Percentiles rank a stretch among this genome's conserved stretches.
phyloP scores from a whole-genome alignment of 305 asterid species.

The Rubia peregrina region DNA sequence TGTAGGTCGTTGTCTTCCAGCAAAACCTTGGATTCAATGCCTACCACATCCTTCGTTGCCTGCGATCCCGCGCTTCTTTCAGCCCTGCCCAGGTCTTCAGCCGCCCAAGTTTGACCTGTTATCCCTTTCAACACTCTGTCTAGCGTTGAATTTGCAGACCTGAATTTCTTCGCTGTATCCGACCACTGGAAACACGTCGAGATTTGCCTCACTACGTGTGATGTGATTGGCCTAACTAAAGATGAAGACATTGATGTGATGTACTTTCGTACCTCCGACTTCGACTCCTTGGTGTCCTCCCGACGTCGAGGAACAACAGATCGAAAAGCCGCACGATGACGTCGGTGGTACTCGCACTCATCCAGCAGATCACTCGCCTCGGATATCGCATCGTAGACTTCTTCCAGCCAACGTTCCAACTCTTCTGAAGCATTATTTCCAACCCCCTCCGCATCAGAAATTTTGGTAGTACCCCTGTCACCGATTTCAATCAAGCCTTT shows the following conservation, averaged over 20 bases:
- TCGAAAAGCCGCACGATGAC: neutral
- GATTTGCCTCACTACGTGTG: neutral
- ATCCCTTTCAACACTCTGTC: neutral
- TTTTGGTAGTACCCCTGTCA: neutral
- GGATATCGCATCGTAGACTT: neutral
- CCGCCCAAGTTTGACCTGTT: neutral
- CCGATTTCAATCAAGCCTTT: neutral
- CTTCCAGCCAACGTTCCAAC: neutral
- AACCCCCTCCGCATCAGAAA: neutral
- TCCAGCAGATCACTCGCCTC: neutral
- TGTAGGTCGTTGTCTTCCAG: neutral
- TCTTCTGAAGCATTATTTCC: neutral
- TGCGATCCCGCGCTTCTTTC: neutral
- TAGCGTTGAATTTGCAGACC: neutral
- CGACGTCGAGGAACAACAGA: neutral
- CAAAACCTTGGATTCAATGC: slow-evolving; percentile 12
- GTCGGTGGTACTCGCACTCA: neutral
- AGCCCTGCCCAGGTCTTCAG: neutral
- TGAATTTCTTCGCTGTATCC: slow-evolving; percentile 4
- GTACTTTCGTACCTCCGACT: slow-evolving; percentile 15
- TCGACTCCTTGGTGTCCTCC: neutral
- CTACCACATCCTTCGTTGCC: neutral
- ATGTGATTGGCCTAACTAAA: neutral
- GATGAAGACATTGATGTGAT: slow-evolving; percentile 3
- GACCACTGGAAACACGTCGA: neutral